These are phyloP conservation scores for Salix exigua DNA, from an alignment of 345 rosid species.

Conservation along the genomic window DNA sequence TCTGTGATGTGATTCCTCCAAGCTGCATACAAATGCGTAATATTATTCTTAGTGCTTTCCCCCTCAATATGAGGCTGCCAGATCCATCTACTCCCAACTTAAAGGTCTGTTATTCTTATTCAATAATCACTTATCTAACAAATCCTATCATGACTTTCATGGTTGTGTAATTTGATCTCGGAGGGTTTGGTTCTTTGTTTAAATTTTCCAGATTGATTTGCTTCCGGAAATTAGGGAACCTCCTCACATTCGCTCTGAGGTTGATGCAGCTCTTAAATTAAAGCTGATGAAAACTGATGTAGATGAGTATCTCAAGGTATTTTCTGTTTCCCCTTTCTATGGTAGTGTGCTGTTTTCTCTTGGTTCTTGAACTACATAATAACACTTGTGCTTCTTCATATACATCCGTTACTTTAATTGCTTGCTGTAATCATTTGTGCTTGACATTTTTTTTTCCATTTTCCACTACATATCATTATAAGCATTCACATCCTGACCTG, in stretches of 20 bases:
- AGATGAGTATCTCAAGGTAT: slow-evolving; percentile 93
- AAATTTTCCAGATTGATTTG: slow-evolving; percentile 70
- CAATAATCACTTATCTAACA: neutral
- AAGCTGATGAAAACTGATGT: slow-evolving; percentile 83
- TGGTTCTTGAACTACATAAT: neutral
- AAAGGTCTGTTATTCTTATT: slow-evolving; percentile 36
- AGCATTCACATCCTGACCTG: neutral
- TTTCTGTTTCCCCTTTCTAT: neutral
- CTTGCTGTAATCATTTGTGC: neutral
- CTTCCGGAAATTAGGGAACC: slow-evolving; percentile 83
- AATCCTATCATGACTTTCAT: neutral
- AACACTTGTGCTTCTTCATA: neutral
- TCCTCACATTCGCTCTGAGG: slow-evolving; percentile 83
- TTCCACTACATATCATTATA: too few species aligned
- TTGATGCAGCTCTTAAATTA: slow-evolving; percentile 74
- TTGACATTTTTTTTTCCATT: too few species aligned
- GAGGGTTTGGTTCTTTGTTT: neutral
- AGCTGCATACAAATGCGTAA: slow-evolving; percentile 99
- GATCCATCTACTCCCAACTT: slow-evolving; percentile 95
- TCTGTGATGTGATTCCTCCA: slow-evolving; percentile 97
- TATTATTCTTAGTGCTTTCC: slow-evolving; percentile 90
- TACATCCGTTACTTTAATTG: neutral
- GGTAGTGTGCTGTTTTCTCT: neutral
- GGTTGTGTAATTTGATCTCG: neutral
- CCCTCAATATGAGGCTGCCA: slow-evolving; percentile 93